Evolutionary conservation across 352 stramenopile genomes (phyloP).

Genomic region (Phytophthora quininea): DNA sequence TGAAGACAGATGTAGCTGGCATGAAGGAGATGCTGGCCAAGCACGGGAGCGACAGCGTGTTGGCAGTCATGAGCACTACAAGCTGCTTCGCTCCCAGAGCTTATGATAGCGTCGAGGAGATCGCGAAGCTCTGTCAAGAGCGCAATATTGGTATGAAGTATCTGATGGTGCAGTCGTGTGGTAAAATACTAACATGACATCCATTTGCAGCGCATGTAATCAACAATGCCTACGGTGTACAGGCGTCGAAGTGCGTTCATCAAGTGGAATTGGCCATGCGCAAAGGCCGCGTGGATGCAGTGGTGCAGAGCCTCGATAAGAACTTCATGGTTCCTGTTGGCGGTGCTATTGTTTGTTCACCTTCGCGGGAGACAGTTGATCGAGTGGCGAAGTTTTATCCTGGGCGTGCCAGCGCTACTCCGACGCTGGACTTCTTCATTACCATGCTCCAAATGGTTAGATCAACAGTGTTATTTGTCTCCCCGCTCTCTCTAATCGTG

Average conservation of each 20-base stretch:
- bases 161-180: background rate
- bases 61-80: conserved; percentile 97
- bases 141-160: conserved; percentile 57
- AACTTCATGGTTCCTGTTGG: conserved; percentile 99
- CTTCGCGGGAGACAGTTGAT: conserved; percentile 77
- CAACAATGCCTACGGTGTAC: conserved; percentile 99
- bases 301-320: conserved; percentile 99
- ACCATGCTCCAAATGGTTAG: conserved; percentile 98
- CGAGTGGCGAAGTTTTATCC: conserved; percentile 95
- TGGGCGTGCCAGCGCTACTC: conserved; percentile 93
- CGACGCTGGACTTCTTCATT: conserved; percentile 98
- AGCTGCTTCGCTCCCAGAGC: conserved; percentile 98
- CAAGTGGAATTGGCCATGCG: conserved; percentile 91
- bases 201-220: conserved; percentile 92
- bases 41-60: conserved; percentile 67
- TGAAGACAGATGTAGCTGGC: conserved; percentile 91
- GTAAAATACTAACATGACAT: conserved; percentile 8
- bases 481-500: conserved; percentile 1
- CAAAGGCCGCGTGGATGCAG: conserved; percentile 93
- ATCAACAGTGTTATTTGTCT: background rate
- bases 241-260: conserved; percentile 94
- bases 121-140: conserved; percentile 90
- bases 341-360: conserved; percentile 85
- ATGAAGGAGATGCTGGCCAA: conserved; percentile 71
- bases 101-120: conserved; percentile 93